Conservation (phyloP, 2,329 filamentous ascomycete genomes). For the Truncatella angustata region DNA sequence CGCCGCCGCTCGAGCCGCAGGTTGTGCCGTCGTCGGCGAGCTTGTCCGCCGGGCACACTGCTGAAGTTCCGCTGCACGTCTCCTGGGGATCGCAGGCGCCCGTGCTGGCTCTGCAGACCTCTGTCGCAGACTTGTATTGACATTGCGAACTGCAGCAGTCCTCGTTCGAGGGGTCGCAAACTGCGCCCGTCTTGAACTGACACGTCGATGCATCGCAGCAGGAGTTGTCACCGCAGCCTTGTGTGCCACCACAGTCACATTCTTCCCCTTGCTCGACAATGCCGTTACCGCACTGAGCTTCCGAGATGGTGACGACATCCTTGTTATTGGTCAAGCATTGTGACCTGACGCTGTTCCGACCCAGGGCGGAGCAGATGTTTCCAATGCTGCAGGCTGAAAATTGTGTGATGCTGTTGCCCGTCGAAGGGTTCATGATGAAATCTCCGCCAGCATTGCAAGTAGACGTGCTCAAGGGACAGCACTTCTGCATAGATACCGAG, state of each 20-base stretch:
- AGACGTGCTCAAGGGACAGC: slow-evolving; percentile 71
- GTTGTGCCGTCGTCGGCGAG: slow-evolving; percentile 66
- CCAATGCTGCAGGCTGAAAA: slow-evolving; percentile 91
- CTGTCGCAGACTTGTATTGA: slow-evolving; percentile 63
- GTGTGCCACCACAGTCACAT: slow-evolving; percentile 85
- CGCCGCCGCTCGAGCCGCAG: slow-evolving; percentile 64
- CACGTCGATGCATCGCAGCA: slow-evolving; percentile 89
- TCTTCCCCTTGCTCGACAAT: slow-evolving; percentile 94
- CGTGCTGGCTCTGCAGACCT: slow-evolving; percentile 76
- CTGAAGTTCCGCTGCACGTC: slow-evolving; percentile 70
- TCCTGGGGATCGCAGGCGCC: slow-evolving; percentile 85
- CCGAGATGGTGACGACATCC: slow-evolving; percentile 76
- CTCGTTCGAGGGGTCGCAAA: slow-evolving; percentile 80
- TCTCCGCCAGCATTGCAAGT: slow-evolving; percentile 73
- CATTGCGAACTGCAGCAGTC: slow-evolving; percentile 73
- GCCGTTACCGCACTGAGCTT: slow-evolving; percentile 89
- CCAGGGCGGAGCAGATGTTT: slow-evolving; percentile 88
- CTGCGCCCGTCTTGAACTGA: slow-evolving; percentile 71
- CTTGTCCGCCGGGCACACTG: slow-evolving; percentile 72
- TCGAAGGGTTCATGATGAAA: slow-evolving; percentile 97
- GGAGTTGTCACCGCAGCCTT: slow-evolving; percentile 67
- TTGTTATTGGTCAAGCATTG: slow-evolving; percentile 82
- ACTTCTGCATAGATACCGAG: slow-evolving; percentile 53
- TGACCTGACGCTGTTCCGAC: slow-evolving; percentile 71
- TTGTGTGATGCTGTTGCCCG: slow-evolving; percentile 65